phyloP scores from a whole-genome alignment of 495 filamentous ascomycete genomes.

The Penicillium cinerascens region DNA sequence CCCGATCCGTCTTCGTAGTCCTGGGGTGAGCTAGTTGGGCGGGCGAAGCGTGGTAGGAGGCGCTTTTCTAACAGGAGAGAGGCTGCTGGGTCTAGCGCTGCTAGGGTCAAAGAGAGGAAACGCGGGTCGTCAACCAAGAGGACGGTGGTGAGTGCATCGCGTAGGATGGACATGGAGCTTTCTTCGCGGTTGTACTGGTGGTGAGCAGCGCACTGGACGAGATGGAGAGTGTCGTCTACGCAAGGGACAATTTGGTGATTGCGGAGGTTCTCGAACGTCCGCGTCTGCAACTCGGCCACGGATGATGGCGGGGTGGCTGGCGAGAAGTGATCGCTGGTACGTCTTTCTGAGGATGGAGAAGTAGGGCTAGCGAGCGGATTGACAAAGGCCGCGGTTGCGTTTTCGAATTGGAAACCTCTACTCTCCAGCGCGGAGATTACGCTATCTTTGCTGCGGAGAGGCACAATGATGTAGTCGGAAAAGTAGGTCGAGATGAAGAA shows the following conservation, averaged over 20 bases:
- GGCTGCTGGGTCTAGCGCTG: constrained; percentile 73
- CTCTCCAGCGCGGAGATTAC: constrained; percentile 76
- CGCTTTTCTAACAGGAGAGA: constrained; percentile 76
- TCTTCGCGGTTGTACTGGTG: constrained; percentile 44
- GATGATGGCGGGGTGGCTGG: constrained; percentile 73
- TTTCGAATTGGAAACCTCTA: constrained; percentile 80
- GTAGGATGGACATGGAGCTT: constrained; percentile 45
- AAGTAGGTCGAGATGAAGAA: constrained; percentile 99
- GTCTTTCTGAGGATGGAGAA: constrained; percentile 26
- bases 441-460: constrained; percentile 61
- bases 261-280: constrained; percentile 75
- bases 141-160: constrained; percentile 39
- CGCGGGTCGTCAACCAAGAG: constrained; percentile 65
- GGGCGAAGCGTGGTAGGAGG: constrained; percentile 54
- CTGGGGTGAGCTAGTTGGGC: constrained; percentile 50
- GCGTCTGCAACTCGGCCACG: constrained; percentile 71
- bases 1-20: constrained; percentile 36
- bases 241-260: constrained; percentile 69
- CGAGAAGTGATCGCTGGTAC: constrained; percentile 33
- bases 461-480: constrained; percentile 93
- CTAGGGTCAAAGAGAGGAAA: constrained; percentile 84
- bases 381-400: constrained; percentile 65
- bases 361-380: constrained; percentile 30
- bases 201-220: constrained; percentile 81
- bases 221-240: constrained; percentile 62